phyloP scores from a whole-genome alignment of 2,329 filamentous ascomycete genomes.

The Tolypocladium ophioglossoides region DNA sequence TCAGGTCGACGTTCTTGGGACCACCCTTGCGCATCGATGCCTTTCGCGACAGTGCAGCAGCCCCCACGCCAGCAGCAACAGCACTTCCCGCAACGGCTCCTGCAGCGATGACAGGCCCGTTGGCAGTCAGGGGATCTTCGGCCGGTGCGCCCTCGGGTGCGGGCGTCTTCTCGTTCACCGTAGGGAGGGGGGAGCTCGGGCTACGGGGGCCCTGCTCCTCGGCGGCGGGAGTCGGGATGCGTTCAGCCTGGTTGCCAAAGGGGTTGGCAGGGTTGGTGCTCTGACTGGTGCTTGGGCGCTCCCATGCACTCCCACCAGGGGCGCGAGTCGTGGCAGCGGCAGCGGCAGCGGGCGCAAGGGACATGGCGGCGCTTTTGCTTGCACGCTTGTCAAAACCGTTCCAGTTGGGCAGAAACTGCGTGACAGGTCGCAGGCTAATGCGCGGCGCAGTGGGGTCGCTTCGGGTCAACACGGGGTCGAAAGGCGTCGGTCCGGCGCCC shows the following conservation, averaged over 20 bases:
- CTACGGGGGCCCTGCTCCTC: constrained; percentile 18
- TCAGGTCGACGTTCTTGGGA: constrained; percentile 43
- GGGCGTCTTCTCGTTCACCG: background rate
- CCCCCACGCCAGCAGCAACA: constrained; percentile 26
- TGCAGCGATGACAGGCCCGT: constrained; percentile 24
- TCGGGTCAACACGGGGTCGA: constrained; percentile 4
- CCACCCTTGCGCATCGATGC: constrained; percentile 45
- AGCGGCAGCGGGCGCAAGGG: constrained; percentile 19
- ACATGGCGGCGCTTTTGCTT: constrained; percentile 37
- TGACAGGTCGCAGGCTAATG: constrained; percentile 74
- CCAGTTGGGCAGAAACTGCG: constrained; percentile 65
- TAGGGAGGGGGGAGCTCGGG: constrained; percentile 12
- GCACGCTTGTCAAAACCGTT: constrained; percentile 33
- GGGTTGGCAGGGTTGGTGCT: constrained; percentile 54
- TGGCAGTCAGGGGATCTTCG: constrained; percentile 26
- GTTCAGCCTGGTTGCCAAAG: constrained; percentile 54
- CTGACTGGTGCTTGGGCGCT: constrained; percentile 34
- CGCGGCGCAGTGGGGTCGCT: constrained; percentile 54
- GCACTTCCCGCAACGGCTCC: constrained; percentile 12
- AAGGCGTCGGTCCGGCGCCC: constrained; percentile 20
- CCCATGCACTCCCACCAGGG: constrained; percentile 31
- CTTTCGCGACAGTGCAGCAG: constrained; percentile 36
- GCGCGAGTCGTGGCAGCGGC: constrained; percentile 8
- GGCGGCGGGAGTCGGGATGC: constrained; percentile 28
- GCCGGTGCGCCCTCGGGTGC: background rate